Conservation (phyloP, 441 rosid species). For the Sinapis alba region DNA sequence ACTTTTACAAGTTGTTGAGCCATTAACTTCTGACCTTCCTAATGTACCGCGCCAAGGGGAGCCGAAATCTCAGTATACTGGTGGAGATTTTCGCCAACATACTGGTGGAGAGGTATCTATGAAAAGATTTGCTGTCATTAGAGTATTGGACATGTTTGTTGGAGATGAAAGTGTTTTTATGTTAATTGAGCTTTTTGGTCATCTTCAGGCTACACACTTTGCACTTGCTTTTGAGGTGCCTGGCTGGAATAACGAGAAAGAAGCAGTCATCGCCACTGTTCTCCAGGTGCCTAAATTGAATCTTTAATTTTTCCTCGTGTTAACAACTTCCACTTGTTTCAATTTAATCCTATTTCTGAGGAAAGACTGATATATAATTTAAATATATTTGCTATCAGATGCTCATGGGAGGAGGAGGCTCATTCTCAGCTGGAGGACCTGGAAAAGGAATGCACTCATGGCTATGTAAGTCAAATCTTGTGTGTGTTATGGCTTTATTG, state of each 20-base stretch:
- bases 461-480: conserved; percentile 46
- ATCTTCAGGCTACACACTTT: conserved; percentile 68
- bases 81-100: conserved; percentile 87
- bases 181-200: background rate
- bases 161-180: background rate
- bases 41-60: conserved; percentile 43
- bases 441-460: conserved; percentile 76
- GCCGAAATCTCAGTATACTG: conserved; percentile 78
- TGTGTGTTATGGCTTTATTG: background rate
- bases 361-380: background rate
- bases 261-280: conserved; percentile 71
- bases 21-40: conserved; percentile 78
- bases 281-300: conserved; percentile 65
- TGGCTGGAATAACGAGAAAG: conserved; percentile 90
- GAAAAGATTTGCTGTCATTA: background rate
- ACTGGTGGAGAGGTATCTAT: conserved; percentile 69
- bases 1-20: conserved; percentile 73
- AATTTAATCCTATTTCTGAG: background rate
- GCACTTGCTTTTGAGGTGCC: conserved; percentile 94
- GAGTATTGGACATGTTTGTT: conserved; percentile 6
- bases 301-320: background rate
- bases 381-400: conserved; percentile 39
- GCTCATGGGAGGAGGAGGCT: conserved; percentile 77
- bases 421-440: conserved; percentile 77
- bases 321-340: background rate